Evolutionary conservation across 306 rosid genomes (phyloP).

Genomic region (Cotoneaster glaucophyllus): DNA sequence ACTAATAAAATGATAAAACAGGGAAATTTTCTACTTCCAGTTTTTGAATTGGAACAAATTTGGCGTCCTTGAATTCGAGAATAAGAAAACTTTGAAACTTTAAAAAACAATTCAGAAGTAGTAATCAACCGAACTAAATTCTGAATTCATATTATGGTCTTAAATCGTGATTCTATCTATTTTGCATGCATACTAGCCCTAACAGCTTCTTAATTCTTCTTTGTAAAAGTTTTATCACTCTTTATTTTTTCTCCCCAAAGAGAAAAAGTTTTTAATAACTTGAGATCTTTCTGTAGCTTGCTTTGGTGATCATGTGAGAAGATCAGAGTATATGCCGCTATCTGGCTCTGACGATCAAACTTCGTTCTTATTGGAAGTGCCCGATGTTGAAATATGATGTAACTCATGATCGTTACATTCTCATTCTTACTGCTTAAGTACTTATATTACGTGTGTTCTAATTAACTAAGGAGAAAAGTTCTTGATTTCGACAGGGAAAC

Average conservation of each 20-base stretch:
- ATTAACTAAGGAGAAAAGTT: neutral
- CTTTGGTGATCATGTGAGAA: constrained; percentile 90
- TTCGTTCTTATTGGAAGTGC: constrained; percentile 65
- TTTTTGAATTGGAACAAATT: neutral
- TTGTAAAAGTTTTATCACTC: neutral
- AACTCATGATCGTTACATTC: constrained; percentile 2
- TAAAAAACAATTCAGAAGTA: neutral
- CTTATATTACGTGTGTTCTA: neutral
- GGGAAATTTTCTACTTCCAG: neutral
- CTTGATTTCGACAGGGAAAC: neutral
- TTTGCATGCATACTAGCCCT: neutral
- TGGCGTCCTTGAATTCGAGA: neutral
- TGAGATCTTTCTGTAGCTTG: constrained; percentile 59
- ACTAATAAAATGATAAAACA: neutral
- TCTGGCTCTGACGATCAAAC: constrained; percentile 63
- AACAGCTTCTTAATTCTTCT: neutral
- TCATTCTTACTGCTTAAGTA: neutral
- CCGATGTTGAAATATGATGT: constrained; percentile 63
- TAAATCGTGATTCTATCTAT: neutral
- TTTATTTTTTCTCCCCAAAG: too few species aligned
- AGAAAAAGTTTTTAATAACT: neutral
- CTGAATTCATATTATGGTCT: neutral
- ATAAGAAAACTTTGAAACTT: neutral
- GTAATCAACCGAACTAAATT: neutral
- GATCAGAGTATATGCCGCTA: constrained; percentile 86